Evolutionary conservation across 768 basidiomycete genomes (phyloP), one percentile per base, ranked within the genome.

Genomic region (Collybia mongolica): DNA sequence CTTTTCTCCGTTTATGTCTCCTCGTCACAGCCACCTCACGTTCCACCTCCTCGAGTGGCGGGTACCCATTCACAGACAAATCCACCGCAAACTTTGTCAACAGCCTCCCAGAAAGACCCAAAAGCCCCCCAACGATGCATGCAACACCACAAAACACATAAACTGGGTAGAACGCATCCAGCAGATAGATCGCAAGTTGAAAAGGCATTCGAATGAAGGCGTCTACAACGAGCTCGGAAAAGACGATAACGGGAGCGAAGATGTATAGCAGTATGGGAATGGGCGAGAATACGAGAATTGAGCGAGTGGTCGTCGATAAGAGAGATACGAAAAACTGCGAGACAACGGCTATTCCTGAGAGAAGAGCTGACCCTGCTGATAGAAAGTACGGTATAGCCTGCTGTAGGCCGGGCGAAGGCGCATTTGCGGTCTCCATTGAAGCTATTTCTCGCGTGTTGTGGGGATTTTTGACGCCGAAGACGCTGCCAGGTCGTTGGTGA

Each of bases 91-190:
- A 22, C 39, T 18, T 24, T 14, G 51, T 36, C 1, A 57, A 48
- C 20, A 62, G 18, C 32, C 59, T 42, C 6, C 59, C 83, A 11
- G 66, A 52, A 1, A 73, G 42, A 2, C 83, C 83, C 1, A 83
- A 39, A 17, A 73, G 15, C 8, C 63, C 65, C 5, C 82, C 82
- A 7, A 70, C 69, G 44, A 84, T 75, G 53, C 78, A 81, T 1
- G 83, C 82, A 1, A 79, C 73, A 1, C 80, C 80, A 35, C 70
- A 73, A 51, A 84, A 75, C 12, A 82, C 73, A 54, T 84, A 84
- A 28, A 83, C 44, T 0, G 83, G 83, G 41, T 78, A 81, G 1
- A 83, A 44, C 8, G 72, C 69, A 6, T 75, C 71, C 15, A 75
- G 60, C 22, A 77, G 48, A 59, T 68, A 73, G 5, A 64, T 43